phyloP scores from a whole-genome alignment of 495 filamentous ascomycete genomes.

The Hyaloscypha bicolor region DNA sequence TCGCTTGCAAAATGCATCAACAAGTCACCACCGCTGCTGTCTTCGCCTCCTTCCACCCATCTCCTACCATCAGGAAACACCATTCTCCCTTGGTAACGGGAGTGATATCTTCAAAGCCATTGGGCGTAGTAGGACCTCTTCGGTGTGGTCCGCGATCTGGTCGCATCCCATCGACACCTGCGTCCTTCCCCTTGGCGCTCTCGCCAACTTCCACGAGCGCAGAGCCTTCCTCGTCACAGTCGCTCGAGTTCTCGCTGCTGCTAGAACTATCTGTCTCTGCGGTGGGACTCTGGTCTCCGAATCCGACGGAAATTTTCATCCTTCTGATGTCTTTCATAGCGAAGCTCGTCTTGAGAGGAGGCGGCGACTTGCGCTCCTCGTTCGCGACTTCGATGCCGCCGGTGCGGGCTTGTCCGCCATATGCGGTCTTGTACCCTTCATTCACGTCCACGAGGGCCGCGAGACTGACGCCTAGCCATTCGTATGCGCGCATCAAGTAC shows the following conservation, averaged over 20 bases:
- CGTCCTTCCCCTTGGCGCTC: slow-evolving; percentile 29
- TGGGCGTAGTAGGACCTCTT: slow-evolving; percentile 45
- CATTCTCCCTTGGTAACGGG: slow-evolving; percentile 57
- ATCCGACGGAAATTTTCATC: slow-evolving; percentile 5
- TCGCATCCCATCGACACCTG: slow-evolving; percentile 1
- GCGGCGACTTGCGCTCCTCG: slow-evolving; percentile 16
- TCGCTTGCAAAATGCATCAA: slow-evolving; percentile 14
- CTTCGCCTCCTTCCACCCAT: slow-evolving; percentile 39
- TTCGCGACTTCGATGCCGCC: slow-evolving; percentile 39
- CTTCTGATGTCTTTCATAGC: slow-evolving; percentile 12
- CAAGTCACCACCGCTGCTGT: slow-evolving; percentile 45
- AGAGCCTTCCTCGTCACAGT: neutral
- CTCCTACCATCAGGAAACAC: slow-evolving; percentile 52
- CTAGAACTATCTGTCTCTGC: neutral
- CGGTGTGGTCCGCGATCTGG: slow-evolving; percentile 29
- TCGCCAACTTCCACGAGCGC: slow-evolving; percentile 25
- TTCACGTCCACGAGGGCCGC: slow-evolving; percentile 58
- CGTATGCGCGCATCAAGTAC: slow-evolving; percentile 62
- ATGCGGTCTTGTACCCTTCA: slow-evolving; percentile 56
- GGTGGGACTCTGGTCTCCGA: neutral
- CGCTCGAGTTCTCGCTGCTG: neutral
- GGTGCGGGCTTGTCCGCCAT: slow-evolving; percentile 42
- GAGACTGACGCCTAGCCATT: slow-evolving; percentile 59
- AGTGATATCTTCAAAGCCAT: slow-evolving; percentile 56
- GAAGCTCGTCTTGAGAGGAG: slow-evolving; percentile 26